Evolutionary conservation across 805 yeast species (phyloP).

Genomic region (Candida coleopterorum): DNA sequence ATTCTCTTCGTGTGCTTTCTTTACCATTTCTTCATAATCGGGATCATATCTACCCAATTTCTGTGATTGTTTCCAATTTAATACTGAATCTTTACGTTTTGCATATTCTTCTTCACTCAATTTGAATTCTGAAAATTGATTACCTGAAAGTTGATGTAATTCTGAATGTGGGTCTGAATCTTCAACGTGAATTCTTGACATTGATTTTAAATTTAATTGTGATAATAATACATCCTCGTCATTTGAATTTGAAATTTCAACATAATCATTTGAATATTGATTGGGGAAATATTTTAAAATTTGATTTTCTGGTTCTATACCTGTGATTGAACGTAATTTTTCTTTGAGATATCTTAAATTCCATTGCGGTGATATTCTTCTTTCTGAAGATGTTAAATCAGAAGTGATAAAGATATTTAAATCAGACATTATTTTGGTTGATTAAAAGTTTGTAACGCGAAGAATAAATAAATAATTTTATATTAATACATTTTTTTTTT

Average conservation of each 20-base stretch:
- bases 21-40: constrained; percentile 26
- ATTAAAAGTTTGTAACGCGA: background rate
- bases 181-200: constrained; percentile 52
- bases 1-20: constrained; percentile 24
- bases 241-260: constrained; percentile 18
- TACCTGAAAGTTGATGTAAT: constrained; percentile 30
- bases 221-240: constrained; percentile 16
- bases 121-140: constrained; percentile 29
- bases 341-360: constrained; percentile 45
- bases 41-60: constrained; percentile 73
- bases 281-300: constrained; percentile 42
- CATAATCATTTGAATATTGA: constrained; percentile 32
- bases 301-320: constrained; percentile 60
- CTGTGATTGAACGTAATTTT: constrained; percentile 66
- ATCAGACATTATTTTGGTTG: constrained; percentile 25
- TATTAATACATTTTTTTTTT: background rate
- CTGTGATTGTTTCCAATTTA: constrained; percentile 70
- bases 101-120: constrained; percentile 62
- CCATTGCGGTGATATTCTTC: constrained; percentile 64
- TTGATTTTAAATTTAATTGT: constrained; percentile 28
- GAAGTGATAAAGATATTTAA: constrained; percentile 59
- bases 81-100: constrained; percentile 55
- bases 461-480: no score
- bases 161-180: constrained; percentile 53
- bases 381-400: constrained; percentile 61